phyloP scores from a whole-genome alignment of 345 rosid genomes.

The Citrus cavaleriei region DNA sequence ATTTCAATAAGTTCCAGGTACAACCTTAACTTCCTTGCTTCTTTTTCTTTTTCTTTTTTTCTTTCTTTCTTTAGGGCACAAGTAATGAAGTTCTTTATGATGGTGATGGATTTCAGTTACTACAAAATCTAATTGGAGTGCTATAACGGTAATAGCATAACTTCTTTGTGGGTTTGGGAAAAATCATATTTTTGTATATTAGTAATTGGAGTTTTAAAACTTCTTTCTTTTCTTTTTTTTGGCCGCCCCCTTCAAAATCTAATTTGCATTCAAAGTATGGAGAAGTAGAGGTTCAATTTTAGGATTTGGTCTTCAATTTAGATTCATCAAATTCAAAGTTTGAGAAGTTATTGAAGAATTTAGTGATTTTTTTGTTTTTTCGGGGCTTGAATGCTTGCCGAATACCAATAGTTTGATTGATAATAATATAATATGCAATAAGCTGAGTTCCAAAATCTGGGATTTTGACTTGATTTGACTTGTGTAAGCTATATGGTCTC shows the following conservation, averaged over 20 bases:
- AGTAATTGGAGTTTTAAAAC: not conserved
- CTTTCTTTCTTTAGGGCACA: not conserved
- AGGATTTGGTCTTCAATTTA: not conserved
- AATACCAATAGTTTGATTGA: not conserved
- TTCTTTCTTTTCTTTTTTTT: too few relatives aligned
- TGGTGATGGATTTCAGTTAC: not conserved
- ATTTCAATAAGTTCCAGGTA: slow-evolving; percentile 70
- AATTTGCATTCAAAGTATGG: not conserved
- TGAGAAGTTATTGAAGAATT: not conserved
- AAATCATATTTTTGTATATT: not conserved
- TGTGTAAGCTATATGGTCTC: not conserved
- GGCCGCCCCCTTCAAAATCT: too few relatives aligned
- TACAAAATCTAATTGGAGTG: too few relatives aligned
- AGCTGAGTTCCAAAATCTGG: not conserved
- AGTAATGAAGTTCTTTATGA: not conserved
- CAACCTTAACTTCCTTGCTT: not conserved
- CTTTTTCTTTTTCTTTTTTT: not conserved
- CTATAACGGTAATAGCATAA: too few relatives aligned
- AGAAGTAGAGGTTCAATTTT: not conserved
- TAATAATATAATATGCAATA: not conserved
- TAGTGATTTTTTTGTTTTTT: not conserved
- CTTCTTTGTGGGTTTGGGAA: not conserved
- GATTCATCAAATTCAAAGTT: not conserved
- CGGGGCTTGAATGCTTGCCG: not conserved
- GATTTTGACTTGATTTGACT: not conserved